Percentiles rank a stretch among this genome's conserved stretches.
These are phyloP conservation scores for Lonicera japonica DNA, from an alignment of 129 eudicot genomes.

Conservation along the genomic window DNA sequence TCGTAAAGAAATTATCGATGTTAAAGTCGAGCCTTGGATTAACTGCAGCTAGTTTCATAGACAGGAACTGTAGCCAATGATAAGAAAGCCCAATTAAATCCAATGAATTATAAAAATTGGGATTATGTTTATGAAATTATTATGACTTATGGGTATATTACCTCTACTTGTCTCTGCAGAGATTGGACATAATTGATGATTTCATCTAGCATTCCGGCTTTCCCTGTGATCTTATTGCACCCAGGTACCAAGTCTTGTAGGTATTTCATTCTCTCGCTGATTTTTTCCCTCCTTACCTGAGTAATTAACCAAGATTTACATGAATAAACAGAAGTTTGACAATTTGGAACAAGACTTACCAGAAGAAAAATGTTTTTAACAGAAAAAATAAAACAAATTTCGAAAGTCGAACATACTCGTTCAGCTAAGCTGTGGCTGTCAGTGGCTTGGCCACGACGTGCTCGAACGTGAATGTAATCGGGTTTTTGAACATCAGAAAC, in stretches of 20 bases:
- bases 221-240: slow-evolving; percentile 90
- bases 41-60: slow-evolving; percentile 88
- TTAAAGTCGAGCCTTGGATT: slow-evolving; percentile 66
- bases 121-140: no score
- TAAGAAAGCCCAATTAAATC: not conserved
- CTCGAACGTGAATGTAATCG: slow-evolving; percentile 94
- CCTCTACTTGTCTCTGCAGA: slow-evolving; percentile 99
- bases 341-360: not conserved
- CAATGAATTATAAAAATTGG: not conserved
- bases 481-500: slow-evolving; percentile 62
- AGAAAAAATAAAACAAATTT: not conserved
- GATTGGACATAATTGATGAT: slow-evolving; percentile 95
- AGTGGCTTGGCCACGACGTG: slow-evolving; percentile 98
- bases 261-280: slow-evolving; percentile 92
- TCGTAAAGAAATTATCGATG: slow-evolving; percentile 49
- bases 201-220: slow-evolving; percentile 98
- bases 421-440: slow-evolving; percentile 98
- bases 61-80: slow-evolving; percentile 58
- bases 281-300: slow-evolving; percentile 96
- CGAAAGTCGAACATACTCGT: slow-evolving; percentile 47
- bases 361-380: not conserved
- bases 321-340: no score
- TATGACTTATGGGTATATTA: slow-evolving; percentile 12
- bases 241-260: slow-evolving; percentile 96
- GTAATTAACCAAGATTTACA: not conserved